A percentile compares a stretch with the other conserved stretches of the same genome.
phyloP scores from a whole-genome alignment of 1,139 yeast genomes.

The Kodamaea sp. region DNA sequence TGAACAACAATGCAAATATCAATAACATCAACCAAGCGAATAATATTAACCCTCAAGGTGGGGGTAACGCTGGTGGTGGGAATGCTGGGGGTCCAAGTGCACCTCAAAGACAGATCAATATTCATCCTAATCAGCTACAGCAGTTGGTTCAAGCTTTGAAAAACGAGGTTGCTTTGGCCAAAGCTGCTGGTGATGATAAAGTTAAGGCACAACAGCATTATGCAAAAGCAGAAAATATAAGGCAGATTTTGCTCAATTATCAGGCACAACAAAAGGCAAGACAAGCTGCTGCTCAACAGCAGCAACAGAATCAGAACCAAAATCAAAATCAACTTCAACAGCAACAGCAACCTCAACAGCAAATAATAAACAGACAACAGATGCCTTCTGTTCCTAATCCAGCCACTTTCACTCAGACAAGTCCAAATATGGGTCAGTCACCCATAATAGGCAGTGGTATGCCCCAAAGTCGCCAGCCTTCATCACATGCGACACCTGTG shows the following conservation, averaged over 20 bases:
- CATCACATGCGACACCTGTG: not conserved
- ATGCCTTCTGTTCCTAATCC: slow-evolving; percentile 5
- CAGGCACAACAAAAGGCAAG: slow-evolving; percentile 38
- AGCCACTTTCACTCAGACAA: slow-evolving; percentile 5
- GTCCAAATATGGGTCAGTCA: slow-evolving; percentile 7
- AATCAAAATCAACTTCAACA: slow-evolving; percentile 7
- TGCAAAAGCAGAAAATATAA: slow-evolving; percentile 65
- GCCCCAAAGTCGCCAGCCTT: slow-evolving; percentile 1
- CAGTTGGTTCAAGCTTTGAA: slow-evolving; percentile 59
- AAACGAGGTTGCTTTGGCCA: slow-evolving; percentile 61
- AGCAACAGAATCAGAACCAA: slow-evolving; percentile 6
- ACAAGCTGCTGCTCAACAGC: slow-evolving; percentile 12
- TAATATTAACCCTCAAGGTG: not conserved
- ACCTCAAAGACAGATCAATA: slow-evolving; percentile 21
- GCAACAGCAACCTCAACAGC: slow-evolving; percentile 7
- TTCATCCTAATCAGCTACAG: slow-evolving; percentile 57
- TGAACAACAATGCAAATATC: not conserved
- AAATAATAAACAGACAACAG: slow-evolving; percentile 5
- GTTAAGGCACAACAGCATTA: slow-evolving; percentile 69
- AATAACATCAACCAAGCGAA: not conserved
- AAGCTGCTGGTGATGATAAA: slow-evolving; percentile 48
- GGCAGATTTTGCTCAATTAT: slow-evolving; percentile 42
- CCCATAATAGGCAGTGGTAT: slow-evolving; percentile 3
- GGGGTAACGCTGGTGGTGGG: not conserved
- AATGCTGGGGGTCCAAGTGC: not conserved